Evolutionary conservation across 768 basidiomycete species (phyloP), one percentile per base, ranked within the genome.

Genomic region (Xerocomus potaroensis): DNA sequence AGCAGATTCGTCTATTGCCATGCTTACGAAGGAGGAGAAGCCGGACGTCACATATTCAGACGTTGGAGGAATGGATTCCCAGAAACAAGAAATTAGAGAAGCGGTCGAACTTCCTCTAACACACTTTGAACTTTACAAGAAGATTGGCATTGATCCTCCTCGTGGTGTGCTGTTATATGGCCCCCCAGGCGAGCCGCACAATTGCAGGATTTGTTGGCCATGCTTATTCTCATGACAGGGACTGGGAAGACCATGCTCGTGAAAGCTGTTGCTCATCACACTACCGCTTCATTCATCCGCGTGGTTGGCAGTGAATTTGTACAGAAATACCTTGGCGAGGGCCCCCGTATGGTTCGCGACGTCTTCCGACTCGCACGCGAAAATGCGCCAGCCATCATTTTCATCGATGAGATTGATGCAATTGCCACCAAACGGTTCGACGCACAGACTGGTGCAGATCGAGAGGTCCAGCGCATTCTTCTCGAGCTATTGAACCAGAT

Each of bases 161-260:
- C 80, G 96, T 21, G 96, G 96, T 70, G 96, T 99, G 3, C 70
- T 99, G 45, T 77, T 99, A 12, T 97, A 96, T 61, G 96, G 96
- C 1, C 96, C 96, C 27, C 96, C 96, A 61, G 95, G 94, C 88
- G 26, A 50, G 60, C 58, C 22, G 24, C 41, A 4, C 12, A 32
- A n/a, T n/a, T n/a, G n/a, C 42, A 2, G 15, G 8, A 21, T 6
- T 41, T 36, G 14, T 24, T 33, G 4, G 33, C 31, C 10, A 5
- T 22, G 7, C 50, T 54, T 32, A 60, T 46, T 32, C 36, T 10
- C 19, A 39, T 15, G 37, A n/a, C 44, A 93, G 95, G 96, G 51
- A 99, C 96, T 3, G 96, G 96, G 23, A 99, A 99, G 74, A 99
- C 96, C 3, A 97, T 99, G 94, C 74, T 99, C 52, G 96, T 98